Evolutionary conservation across 371 early-diverging fungal species (phyloP), one percentile per base, ranked within the genome.

Genomic region (Mortierella sp.): DNA sequence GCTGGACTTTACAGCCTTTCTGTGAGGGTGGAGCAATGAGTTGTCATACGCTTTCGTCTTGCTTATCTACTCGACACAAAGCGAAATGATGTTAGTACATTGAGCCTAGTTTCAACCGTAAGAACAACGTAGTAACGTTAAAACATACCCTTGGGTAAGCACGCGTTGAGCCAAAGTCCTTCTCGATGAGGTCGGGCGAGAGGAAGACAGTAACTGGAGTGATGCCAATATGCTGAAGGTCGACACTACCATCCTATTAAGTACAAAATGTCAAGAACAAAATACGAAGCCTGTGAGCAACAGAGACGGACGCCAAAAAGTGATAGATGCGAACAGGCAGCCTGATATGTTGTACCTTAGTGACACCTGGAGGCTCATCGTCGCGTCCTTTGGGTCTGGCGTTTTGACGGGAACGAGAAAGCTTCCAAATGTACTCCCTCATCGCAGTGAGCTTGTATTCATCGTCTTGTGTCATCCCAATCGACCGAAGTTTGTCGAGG

Each of bases 401-500:
- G 54, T 91, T 93, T 72, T 88, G 79, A 35, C 92, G 91, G 16
- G 92, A 81, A 51, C 91, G 90, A 7, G 95, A 92, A 24, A 93
- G 90, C 82, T 96, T 97, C 76, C 90, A 94, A 24, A 95, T 92
- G 77, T 94, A 96, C 63, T 96, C 95, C 75, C 96, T 91, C 94
- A 97, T 92, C 16, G 88, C 89, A 16, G 90, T 88, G 8, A 97
- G 89, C 72, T 94, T 96, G 73, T 92, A 92, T 85, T 94, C 95
- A 76, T 97, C 97, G 41, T 96, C 96, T 10, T 84, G 82, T 2
- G 94, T 90, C 96, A 97, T 96, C 3, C 96, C 96, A n/a, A 95
- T 87, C 21, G 90, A 90, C 27, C 94, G 88, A 29, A 96, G 83
- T 18, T 92, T 89, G 29, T 91, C 91, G 35, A 95, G 73, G 68